Percentiles rank a stretch among this genome's conserved stretches.
Conservation (phyloP, 352 stramenopile genomes). For the Phytopythium chamaehyphon region DNA sequence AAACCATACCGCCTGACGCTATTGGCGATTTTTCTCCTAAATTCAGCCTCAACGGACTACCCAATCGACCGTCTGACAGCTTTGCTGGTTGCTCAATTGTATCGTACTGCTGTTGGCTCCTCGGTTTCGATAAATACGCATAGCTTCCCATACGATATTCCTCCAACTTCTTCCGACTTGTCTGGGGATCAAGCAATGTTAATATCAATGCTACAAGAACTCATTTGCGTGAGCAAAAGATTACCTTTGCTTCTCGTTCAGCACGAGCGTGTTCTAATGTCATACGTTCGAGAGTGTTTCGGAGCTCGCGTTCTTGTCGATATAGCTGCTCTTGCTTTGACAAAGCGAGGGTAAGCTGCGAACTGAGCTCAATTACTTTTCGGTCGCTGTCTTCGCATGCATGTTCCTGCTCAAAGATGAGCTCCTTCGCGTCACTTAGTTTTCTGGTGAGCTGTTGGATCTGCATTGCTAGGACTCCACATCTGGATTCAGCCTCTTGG, state of each 20-base stretch:
- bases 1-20: neutral
- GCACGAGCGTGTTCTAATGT: slow-evolving; percentile 61
- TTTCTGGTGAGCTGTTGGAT: slow-evolving; percentile 57
- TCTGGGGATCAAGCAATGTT: slow-evolving; percentile 12
- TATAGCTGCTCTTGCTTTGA: slow-evolving; percentile 77
- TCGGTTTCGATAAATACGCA: slow-evolving; percentile 14
- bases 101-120: neutral
- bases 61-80: neutral
- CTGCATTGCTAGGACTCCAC: slow-evolving; percentile 34
- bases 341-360: slow-evolving; percentile 58
- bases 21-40: neutral
- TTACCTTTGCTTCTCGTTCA: slow-evolving; percentile 54
- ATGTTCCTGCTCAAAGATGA: slow-evolving; percentile 55
- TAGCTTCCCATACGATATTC: slow-evolving; percentile 49
- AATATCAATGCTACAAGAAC: neutral
- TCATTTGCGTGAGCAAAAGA: neutral
- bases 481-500: slow-evolving; percentile 46
- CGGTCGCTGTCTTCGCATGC: slow-evolving; percentile 62
- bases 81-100: neutral
- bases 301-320: slow-evolving; percentile 61
- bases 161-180: slow-evolving; percentile 51
- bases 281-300: slow-evolving; percentile 48
- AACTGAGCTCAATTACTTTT: slow-evolving; percentile 62
- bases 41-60: neutral
- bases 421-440: slow-evolving; percentile 47